Percentiles rank a stretch among this genome's conserved stretches.
These are phyloP conservation scores for Acrocalymma vagum DNA, from an alignment of 2,329 filamentous ascomycete species.

Conservation along the genomic window DNA sequence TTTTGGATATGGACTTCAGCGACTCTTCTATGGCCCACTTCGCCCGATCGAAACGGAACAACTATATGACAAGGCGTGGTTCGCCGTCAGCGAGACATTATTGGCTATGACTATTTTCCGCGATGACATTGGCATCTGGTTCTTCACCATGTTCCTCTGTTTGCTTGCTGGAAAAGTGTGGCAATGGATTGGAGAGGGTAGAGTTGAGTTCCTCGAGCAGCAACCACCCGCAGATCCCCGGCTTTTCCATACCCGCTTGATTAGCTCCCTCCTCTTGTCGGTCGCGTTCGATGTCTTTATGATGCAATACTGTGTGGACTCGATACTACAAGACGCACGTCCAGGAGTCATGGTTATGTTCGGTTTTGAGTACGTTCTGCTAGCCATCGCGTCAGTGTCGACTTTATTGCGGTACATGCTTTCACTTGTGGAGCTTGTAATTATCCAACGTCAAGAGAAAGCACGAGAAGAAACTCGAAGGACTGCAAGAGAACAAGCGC, in stretches of 20 bases:
- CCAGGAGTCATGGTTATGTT: conserved; percentile 99
- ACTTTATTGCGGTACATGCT: conserved; percentile 82
- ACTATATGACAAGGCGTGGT: conserved; percentile 97
- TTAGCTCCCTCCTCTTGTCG: conserved; percentile 79
- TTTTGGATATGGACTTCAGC: conserved; percentile 86
- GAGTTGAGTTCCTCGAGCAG: conserved; percentile 94
- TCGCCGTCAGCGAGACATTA: conserved; percentile 95
- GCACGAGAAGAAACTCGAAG: conserved; percentile 60
- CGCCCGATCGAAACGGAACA: conserved; percentile 96
- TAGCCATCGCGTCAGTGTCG: conserved; percentile 81
- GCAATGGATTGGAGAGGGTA: conserved; percentile 96
- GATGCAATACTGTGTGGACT: conserved; percentile 81
- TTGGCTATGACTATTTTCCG: conserved; percentile 98
- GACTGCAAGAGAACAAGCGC: conserved; percentile 69
- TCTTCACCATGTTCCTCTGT: conserved; percentile 94
- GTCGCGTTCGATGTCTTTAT: conserved; percentile 82
- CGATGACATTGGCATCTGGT: conserved; percentile 93
- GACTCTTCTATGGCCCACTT: conserved; percentile 87
- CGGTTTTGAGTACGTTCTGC: conserved; percentile 92
- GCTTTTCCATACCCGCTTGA: conserved; percentile 85
- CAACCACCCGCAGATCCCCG: conserved; percentile 89
- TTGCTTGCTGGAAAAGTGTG: conserved; percentile 95
- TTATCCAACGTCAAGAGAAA: conserved; percentile 77
- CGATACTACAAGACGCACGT: conserved; percentile 85
- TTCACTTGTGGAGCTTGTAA: conserved; percentile 77